Base-by-base conservation (phyloP, 2,329 filamentous ascomycete genomes). In the Myriosclerotinia curreyana region DNA sequence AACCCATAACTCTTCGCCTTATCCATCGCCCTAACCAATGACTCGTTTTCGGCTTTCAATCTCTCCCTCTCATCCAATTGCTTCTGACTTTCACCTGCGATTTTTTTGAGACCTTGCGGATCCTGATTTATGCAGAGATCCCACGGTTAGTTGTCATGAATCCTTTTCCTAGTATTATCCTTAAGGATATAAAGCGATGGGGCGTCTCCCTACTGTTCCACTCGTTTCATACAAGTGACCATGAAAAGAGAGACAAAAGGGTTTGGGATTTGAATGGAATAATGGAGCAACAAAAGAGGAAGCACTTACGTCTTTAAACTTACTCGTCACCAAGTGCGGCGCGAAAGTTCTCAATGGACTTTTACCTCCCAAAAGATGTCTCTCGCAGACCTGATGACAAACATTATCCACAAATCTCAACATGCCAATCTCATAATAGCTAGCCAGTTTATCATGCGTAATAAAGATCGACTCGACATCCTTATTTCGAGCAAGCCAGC, bases 381-480 rank as follows among this genome's bases (percentile, higher is more conserved):
- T 55, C 38, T 70, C 68, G 20, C 68, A 62, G 31, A 70, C 66
- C n/a, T 70, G 68, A 31, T 67, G 52, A 36, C 62, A 66, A 28
- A 70, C 56, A 50, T 70, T 69, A 60, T 70, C 69, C 17, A 70
- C 61, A 44, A 70, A 69, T 9, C 69, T 56, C 25, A 53, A 28
- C 62, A 66, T 54, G 3, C 64, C 68, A 25, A 67, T 60, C 20
- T 65, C 40, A 48, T 68, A 68, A 48, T 69, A 68, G 14, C 63
- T 61, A 7, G 56, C 58, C 20, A 70, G 50, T 8, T 65, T 64
- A 22, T 64, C 64, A 34, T 66, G 64, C 3, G 62, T 67, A 0
- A 50, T 63, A 5, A 69, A 62, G 2, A 67, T 58, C 11, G 44
- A 50, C 28, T 64, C 64, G 0, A 70, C 31, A 11, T 14, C 34